Evolutionary conservation across 116 monocot genomes (phyloP).

Genomic region (Zostera marina): DNA sequence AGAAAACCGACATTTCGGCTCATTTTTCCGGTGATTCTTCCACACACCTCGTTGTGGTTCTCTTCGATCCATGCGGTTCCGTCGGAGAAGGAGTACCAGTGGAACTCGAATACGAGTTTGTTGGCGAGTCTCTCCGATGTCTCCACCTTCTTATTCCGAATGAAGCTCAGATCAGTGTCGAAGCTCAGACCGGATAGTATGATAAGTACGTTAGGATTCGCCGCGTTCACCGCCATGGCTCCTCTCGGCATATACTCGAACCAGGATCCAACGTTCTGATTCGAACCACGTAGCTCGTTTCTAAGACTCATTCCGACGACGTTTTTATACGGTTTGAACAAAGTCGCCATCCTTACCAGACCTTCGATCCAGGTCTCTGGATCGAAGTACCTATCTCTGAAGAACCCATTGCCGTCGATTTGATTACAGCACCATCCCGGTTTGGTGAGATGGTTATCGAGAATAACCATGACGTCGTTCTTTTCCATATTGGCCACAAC

Average conservation of each 20-base stretch:
- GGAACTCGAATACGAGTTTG: conserved; percentile 71
- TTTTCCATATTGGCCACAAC: conserved; percentile 39
- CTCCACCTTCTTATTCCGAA: conserved; percentile 17
- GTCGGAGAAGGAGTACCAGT: conserved; percentile 72
- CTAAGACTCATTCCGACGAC: conserved; percentile 75
- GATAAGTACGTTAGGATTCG: conserved; percentile 55
- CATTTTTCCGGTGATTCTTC: conserved; percentile 9
- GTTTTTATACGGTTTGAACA: conserved; percentile 25
- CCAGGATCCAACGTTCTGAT: conserved; percentile 37
- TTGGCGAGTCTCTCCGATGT: conserved; percentile 31
- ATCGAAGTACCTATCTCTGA: conserved; percentile 61
- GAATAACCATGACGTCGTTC: conserved; percentile 60
- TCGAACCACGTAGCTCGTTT: conserved; percentile 48
- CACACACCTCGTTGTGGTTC: conserved; percentile 55
- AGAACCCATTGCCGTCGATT: conserved; percentile 71
- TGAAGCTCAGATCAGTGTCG: conserved; percentile 54
- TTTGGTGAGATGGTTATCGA: conserved; percentile 77
- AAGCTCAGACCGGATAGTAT: conserved; percentile 64
- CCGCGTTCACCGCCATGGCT: conserved; percentile 45
- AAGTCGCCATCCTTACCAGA: conserved; percentile 37
- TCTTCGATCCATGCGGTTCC: conserved; percentile 28
- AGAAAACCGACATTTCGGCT: conserved; percentile 45
- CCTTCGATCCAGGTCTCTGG: conserved; percentile 48
- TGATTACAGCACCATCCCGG: conserved; percentile 69
- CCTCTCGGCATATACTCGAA: conserved; percentile 60